Conservation (phyloP, 2,329 filamentous ascomycete species). For the Cercospora zeae-maydis region DNA sequence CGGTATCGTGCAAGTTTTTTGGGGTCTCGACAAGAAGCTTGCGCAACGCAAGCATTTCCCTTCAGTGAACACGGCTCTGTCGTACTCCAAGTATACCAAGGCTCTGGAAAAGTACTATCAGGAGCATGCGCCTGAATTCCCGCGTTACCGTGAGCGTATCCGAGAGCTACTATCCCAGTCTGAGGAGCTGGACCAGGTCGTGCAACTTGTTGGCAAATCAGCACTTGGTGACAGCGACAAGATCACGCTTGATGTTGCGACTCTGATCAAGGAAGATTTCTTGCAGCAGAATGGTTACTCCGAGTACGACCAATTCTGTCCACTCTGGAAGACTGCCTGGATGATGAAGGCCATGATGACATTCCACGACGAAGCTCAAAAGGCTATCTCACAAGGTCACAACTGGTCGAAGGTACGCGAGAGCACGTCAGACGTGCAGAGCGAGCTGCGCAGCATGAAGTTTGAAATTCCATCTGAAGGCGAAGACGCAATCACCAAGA, state of each 20-base stretch:
- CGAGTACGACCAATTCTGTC: conserved; percentile 98
- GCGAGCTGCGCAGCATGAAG: conserved; percentile 84
- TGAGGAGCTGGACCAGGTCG: conserved; percentile 96
- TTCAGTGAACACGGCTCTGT: conserved; percentile 90
- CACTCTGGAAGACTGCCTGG: conserved; percentile 99
- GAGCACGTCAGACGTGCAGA: conserved; percentile 81
- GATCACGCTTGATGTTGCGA: conserved; percentile 91
- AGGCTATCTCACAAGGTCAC: conserved; percentile 86
- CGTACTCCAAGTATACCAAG: conserved; percentile 94
- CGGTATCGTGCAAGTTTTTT: conserved; percentile 98
- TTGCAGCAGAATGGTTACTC: conserved; percentile 98
- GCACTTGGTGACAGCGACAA: conserved; percentile 95
- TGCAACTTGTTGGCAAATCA: conserved; percentile 96
- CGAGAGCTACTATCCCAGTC: conserved; percentile 91
- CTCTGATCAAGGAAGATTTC: conserved; percentile 95
- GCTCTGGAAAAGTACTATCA: conserved; percentile 91
- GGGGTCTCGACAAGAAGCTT: conserved; percentile 99
- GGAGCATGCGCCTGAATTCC: conserved; percentile 91
- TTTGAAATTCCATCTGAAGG: conserved; percentile 90
- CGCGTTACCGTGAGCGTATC: conserved; percentile 85
- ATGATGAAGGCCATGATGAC: conserved; percentile 99
- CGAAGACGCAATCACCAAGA: conserved; percentile 75
- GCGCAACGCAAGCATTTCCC: conserved; percentile 99
- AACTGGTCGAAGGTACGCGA: conserved; percentile 92
- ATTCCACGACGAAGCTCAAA: conserved; percentile 96